These are phyloP conservation scores for Pleurotus citrinopileatus DNA, from an alignment of 768 basidiomycete species.

Conservation along the genomic window DNA sequence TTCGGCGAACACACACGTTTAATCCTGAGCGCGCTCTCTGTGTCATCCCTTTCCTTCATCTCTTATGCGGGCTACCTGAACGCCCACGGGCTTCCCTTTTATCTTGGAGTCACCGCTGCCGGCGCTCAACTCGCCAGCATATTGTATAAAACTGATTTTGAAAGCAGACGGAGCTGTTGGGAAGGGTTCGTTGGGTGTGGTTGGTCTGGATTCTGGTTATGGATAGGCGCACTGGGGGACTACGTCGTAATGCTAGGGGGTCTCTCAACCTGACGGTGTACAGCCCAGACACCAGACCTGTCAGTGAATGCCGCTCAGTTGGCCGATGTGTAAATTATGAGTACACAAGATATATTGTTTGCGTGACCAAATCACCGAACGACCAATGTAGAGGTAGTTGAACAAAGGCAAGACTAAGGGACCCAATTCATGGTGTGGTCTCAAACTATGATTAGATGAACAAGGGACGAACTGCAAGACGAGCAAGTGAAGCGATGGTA, in stretches of 20 bases:
- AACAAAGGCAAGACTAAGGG: no score
- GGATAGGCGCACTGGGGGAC: slow-evolving; percentile 77
- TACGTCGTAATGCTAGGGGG: slow-evolving; percentile 40
- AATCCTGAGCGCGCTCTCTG: slow-evolving; percentile 72
- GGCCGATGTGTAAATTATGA: no score
- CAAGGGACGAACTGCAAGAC: no score
- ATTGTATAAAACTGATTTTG: slow-evolving; percentile 71
- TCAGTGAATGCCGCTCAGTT: no score
- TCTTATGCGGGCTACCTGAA: slow-evolving; percentile 81
- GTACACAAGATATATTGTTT: no score
- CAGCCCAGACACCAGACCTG: no score
- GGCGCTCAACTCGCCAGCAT: slow-evolving; percentile 77
- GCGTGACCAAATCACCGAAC: no score
- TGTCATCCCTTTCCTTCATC: slow-evolving; percentile 69
- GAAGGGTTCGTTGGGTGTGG: slow-evolving; percentile 85
- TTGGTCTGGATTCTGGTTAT: slow-evolving; percentile 85
- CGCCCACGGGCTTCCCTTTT: slow-evolving; percentile 75
- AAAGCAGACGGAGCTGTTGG: slow-evolving; percentile 82
- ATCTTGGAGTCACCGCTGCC: slow-evolving; percentile 70
- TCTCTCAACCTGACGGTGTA: slow-evolving; percentile 16
- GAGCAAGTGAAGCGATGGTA: no score
- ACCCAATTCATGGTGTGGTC: no score
- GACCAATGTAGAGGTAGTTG: no score
- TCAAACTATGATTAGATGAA: no score
- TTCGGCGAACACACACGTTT: slow-evolving; percentile 78